Conservation (phyloP, 2,329 filamentous ascomycete genomes). For the Cryphonectria nitschkei region DNA sequence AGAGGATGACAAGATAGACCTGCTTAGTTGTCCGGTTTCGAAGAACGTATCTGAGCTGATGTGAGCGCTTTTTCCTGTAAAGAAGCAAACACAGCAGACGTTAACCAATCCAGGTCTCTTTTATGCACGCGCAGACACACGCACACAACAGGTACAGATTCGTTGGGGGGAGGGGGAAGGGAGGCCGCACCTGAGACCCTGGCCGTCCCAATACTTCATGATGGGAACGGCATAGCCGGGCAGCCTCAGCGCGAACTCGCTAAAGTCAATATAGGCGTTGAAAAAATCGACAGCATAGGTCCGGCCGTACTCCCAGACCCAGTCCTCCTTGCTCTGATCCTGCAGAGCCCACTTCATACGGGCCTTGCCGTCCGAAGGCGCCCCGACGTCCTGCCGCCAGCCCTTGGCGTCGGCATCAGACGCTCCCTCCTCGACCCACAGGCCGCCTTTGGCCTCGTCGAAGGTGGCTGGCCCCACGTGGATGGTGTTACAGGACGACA, state of each 20-base stretch:
- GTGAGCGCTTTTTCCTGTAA: constrained; percentile 63
- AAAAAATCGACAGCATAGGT: constrained; percentile 72
- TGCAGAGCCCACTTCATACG: constrained; percentile 64
- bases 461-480: constrained; percentile 62
- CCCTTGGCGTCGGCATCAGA: constrained; percentile 60
- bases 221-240: constrained; percentile 76
- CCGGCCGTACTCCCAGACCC: constrained; percentile 58
- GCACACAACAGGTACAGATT: constrained; percentile 30
- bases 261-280: constrained; percentile 90
- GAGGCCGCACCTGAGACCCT: constrained; percentile 65
- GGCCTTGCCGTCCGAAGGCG: constrained; percentile 55
- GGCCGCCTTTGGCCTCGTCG: constrained; percentile 52
- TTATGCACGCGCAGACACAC: constrained; percentile 30
- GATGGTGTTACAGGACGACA: constrained; percentile 80
- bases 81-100: constrained; percentile 26
- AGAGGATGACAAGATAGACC: constrained; percentile 79
- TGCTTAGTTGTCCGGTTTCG: constrained; percentile 76
- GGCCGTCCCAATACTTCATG: constrained; percentile 79
- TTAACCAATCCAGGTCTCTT: constrained; percentile 31
- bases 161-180: neutral
- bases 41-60: constrained; percentile 88
- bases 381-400: constrained; percentile 49
- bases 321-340: constrained; percentile 52
- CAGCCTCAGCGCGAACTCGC: constrained; percentile 69
- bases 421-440: constrained; percentile 69